These are phyloP conservation scores for Fusarium tjaetaba DNA, from an alignment of 2,329 filamentous ascomycete species.

Conservation along the genomic window DNA sequence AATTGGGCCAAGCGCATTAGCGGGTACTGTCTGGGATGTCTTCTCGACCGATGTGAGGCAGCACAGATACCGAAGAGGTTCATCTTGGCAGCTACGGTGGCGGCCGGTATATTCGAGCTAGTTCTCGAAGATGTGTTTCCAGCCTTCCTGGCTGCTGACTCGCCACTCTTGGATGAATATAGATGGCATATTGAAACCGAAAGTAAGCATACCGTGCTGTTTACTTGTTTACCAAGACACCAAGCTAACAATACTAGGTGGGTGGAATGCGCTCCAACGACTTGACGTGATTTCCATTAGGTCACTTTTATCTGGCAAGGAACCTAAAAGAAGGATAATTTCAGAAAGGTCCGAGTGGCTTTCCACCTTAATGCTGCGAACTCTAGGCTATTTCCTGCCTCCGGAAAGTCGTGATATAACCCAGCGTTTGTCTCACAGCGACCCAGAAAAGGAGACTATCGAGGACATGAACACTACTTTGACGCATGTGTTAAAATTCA, in stretches of 20 bases:
- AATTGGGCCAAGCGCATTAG: not conserved
- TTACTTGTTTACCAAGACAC: rapidly evolving
- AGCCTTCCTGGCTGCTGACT: not conserved
- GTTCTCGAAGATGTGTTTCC: not conserved
- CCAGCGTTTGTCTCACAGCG: rapidly evolving
- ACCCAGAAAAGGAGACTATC: rapidly evolving
- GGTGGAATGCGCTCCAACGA: not conserved
- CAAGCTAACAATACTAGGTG: not conserved
- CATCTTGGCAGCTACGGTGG: not conserved
- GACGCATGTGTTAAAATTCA: rapidly evolving
- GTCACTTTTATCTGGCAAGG: rapidly evolving
- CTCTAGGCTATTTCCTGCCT: rapidly evolving
- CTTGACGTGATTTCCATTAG: rapidly evolving
- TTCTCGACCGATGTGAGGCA: not conserved
- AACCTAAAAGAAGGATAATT: rapidly evolving
- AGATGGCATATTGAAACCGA: not conserved
- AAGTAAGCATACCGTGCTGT: not conserved
- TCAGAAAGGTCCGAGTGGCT: rapidly evolving
- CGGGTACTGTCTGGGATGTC: rapidly evolving
- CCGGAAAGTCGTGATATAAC: rapidly evolving
- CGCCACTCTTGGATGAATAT: not conserved
- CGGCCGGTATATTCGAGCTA: not conserved
- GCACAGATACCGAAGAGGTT: not conserved
- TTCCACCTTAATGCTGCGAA: not conserved
- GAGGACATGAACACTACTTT: rapidly evolving